A percentile compares a stretch with the other conserved stretches of the same genome.
phyloP scores from a whole-genome alignment of 192 early-diverging fungal genomes.

The Backusella mclennaniae region DNA sequence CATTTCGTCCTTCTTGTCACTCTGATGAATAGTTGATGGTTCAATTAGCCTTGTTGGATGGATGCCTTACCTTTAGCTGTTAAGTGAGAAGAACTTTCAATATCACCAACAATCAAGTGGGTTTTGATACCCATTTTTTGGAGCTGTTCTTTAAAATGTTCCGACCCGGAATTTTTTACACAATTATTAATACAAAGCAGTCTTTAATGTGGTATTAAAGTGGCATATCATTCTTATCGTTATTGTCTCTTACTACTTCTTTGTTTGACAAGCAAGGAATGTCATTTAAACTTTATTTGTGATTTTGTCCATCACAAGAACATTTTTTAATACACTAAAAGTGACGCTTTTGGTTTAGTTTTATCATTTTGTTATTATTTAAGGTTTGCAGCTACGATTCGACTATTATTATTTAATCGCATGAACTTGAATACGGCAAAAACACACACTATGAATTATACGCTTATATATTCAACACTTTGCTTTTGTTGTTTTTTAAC shows the following conservation, averaged over 20 bases:
- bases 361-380: not conserved
- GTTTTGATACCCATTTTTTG: constrained; percentile 13
- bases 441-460: too few species aligned
- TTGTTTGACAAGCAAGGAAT: not conserved
- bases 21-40: not conserved
- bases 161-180: not conserved
- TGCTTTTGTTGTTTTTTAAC: not conserved
- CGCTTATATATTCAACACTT: not conserved
- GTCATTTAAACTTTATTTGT: too few species aligned
- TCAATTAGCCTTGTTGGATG: constrained; percentile 7
- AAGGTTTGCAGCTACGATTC: not conserved
- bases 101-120: not conserved
- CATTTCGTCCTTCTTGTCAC: not conserved
- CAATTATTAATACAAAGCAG: not conserved
- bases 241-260: not conserved
- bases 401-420: not conserved
- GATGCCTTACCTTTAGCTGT: constrained; percentile 26
- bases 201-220: not conserved
- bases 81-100: constrained; percentile 15
- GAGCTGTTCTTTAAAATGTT: constrained; percentile 5
- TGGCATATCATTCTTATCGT: too few species aligned
- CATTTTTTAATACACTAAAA: not conserved
- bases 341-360: not conserved
- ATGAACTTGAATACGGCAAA: not conserved
- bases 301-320: not conserved